phyloP scores from a whole-genome alignment of 305 asterid genomes.

The Fraxinus greggii region DNA sequence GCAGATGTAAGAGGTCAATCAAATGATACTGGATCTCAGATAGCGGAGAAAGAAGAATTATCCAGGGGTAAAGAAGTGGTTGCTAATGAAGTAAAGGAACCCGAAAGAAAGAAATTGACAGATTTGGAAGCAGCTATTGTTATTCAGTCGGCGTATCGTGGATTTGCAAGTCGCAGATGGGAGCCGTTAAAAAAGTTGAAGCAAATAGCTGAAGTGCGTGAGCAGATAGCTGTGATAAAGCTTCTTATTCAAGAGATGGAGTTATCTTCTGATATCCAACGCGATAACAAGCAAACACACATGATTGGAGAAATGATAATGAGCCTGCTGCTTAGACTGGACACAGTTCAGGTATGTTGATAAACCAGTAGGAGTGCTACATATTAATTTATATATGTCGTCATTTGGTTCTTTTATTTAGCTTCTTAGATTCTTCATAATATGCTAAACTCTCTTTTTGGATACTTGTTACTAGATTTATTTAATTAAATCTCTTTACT shows the following conservation, averaged over 20 bases:
- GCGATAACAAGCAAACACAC: slow-evolving; percentile 37
- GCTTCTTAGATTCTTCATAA: neutral
- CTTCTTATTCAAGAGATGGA: slow-evolving; percentile 43
- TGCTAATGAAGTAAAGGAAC: slow-evolving; percentile 18
- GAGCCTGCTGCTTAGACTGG: slow-evolving; percentile 68
- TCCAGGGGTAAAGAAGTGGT: slow-evolving; percentile 7
- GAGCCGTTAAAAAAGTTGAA: slow-evolving; percentile 62
- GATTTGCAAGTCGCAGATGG: slow-evolving; percentile 59
- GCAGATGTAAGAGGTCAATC: slow-evolving; percentile 24
- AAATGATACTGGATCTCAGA: slow-evolving; percentile 23
- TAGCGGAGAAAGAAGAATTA: slow-evolving; percentile 20
- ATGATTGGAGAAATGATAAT: slow-evolving; percentile 53
- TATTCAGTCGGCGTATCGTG: slow-evolving; percentile 70
- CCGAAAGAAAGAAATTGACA: slow-evolving; percentile 25
- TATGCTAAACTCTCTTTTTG: neutral
- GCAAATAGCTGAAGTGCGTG: slow-evolving; percentile 47
- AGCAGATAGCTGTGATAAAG: slow-evolving; percentile 38
- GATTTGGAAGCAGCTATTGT: slow-evolving; percentile 58
- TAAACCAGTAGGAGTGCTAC: neutral
- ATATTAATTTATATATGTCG: neutral
- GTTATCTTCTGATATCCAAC: slow-evolving; percentile 28
- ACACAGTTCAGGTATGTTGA: slow-evolving; percentile 58
- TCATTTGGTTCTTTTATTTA: neutral
- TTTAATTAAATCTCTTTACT: neutral
- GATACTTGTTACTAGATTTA: neutral